A percentile compares a stretch with the other conserved stretches of the same genome.
phyloP scores from a whole-genome alignment of 2,329 filamentous ascomycete genomes.

The Pestalotiopsis sp. region DNA sequence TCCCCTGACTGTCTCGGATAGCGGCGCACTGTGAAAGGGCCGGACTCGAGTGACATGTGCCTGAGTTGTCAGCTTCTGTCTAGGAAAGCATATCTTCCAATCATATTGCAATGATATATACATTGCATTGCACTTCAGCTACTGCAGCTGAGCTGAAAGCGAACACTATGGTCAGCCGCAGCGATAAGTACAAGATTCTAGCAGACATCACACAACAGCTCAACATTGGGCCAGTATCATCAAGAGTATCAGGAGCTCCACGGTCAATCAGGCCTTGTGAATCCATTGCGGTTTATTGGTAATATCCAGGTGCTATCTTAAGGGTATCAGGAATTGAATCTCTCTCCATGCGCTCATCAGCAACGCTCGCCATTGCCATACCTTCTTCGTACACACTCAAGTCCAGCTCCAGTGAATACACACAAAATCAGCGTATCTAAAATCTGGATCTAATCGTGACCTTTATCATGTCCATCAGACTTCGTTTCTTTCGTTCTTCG shows the following conservation, averaged over 20 bases:
- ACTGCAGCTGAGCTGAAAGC: background rate
- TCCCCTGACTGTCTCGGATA: background rate
- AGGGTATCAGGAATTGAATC: background rate
- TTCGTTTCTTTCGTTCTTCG: conserved; percentile 7
- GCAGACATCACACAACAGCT: background rate
- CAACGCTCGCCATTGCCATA: background rate
- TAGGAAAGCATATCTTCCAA: background rate
- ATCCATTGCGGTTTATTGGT: background rate
- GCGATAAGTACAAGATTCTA: background rate
- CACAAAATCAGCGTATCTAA: background rate
- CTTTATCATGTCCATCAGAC: background rate
- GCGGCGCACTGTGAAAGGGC: background rate
- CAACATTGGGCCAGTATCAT: background rate
- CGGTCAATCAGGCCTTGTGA: background rate
- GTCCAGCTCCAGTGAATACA: background rate
- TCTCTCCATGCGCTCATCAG: background rate
- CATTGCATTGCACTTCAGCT: background rate
- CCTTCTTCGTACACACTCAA: background rate
- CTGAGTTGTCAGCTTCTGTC: background rate
- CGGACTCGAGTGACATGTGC: background rate
- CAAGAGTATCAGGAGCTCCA: background rate
- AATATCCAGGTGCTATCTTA: background rate
- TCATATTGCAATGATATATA: no score
- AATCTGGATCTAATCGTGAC: background rate
- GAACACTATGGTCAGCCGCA: background rate